These are phyloP conservation scores for Cytospora schulzeri DNA, from an alignment of 2,329 filamentous ascomycete genomes.

Conservation along the genomic window DNA sequence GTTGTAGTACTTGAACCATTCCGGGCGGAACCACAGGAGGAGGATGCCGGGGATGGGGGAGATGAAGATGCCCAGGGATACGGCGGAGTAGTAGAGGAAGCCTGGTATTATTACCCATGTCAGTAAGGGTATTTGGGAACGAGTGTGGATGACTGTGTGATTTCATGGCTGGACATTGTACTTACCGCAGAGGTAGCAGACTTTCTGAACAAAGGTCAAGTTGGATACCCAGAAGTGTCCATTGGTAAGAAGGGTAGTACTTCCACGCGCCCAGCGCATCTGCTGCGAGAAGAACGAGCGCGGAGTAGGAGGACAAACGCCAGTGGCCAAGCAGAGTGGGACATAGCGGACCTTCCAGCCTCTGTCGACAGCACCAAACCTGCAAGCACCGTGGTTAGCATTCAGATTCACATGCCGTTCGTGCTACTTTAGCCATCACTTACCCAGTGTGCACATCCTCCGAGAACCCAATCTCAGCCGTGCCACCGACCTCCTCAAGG, in stretches of 20 bases:
- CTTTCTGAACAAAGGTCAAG: slow-evolving; percentile 42
- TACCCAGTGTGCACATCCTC: slow-evolving; percentile 48
- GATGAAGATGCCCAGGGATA: slow-evolving; percentile 44
- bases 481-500: slow-evolving; percentile 44
- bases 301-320: slow-evolving; percentile 46
- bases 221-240: slow-evolving; percentile 44
- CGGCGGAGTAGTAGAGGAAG: slow-evolving; percentile 44
- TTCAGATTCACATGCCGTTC: background rate
- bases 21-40: slow-evolving; percentile 42
- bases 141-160: no score
- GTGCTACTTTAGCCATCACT: no score
- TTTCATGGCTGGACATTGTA: background rate
- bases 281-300: slow-evolving; percentile 47
- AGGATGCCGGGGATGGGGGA: slow-evolving; percentile 43
- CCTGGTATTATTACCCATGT: slow-evolving; percentile 29
- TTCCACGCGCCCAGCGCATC: slow-evolving; percentile 47
- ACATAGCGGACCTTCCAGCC: slow-evolving; percentile 47
- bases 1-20: slow-evolving; percentile 48
- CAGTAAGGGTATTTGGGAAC: background rate
- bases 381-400: slow-evolving; percentile 12
- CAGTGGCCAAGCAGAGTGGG: slow-evolving; percentile 44
- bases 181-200: slow-evolving; percentile 45
- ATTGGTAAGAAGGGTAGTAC: slow-evolving; percentile 44
- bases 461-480: slow-evolving; percentile 45
- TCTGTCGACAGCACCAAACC: slow-evolving; percentile 44